Evolutionary conservation across 2,329 filamentous ascomycete genomes (phyloP), one percentile per base, ranked within the genome.

Genomic region (Fusarium luffae): DNA sequence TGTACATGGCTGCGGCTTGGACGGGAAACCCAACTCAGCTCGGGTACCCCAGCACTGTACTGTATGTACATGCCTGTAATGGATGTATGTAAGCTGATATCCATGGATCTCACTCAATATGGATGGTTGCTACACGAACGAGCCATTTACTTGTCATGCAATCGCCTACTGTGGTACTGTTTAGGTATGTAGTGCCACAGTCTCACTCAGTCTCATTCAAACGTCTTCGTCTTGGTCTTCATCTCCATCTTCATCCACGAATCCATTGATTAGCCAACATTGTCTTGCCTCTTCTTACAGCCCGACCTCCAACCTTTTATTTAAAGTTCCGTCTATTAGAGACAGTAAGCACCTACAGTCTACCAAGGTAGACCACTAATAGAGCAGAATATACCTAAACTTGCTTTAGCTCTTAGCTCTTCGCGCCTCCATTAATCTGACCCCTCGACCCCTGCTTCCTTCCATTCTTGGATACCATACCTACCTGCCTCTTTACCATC

Each of bases 361-460:
- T 49, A 32, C 47, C 16, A 12, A 23, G 14, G 19, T 34, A 50
- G 34, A 18, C 30, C 34, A 52, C n/a, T 42, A 23, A 27, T 47
- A 37, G 52, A 16, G 32, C 12, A 51, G 23, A n/a, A 37, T 43
- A 32, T 43, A 63, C 37, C 50, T 63, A 49, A 63, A 42, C 43
- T 41, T 14, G 14, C 23, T 52, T 48, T 56, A 70, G 54, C 67
- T 69, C 49, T 48, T 56, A 67, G 52, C 67, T 69, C 49, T 52
- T 37, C 54, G 52, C 47, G 42, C 56, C 62, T 54, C 61, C 27
- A 32, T 37, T 32, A 16, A 61, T 21, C 23, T 51, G 49, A 54
- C 54, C 66, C 61, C 41, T 62, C 48, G 56, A 27, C 50, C 37
- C 47, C 57, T 50, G 56, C 42, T 66, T 54, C 62, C 49, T 69